Evolutionary conservation across 2,329 filamentous ascomycete genomes (phyloP).

Genomic region (Nemania sp.): DNA sequence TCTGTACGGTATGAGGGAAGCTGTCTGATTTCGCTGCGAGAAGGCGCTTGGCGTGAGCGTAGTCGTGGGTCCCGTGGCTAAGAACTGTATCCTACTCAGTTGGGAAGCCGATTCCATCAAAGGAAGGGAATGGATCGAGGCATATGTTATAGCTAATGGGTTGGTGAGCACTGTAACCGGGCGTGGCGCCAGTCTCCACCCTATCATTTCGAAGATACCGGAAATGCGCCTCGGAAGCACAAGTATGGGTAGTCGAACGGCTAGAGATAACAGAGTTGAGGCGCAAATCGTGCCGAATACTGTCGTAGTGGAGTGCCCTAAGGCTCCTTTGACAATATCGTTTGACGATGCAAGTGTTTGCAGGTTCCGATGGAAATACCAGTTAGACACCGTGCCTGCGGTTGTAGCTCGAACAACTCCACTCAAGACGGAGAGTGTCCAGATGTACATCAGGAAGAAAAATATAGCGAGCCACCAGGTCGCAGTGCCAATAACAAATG

Average conservation of each 20-base stretch:
- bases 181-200: slow-evolving; percentile 80
- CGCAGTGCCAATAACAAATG: slow-evolving; percentile 81
- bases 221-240: slow-evolving; percentile 74
- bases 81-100: slow-evolving; percentile 79
- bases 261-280: slow-evolving; percentile 77
- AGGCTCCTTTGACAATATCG: slow-evolving; percentile 80
- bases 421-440: slow-evolving; percentile 86
- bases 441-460: slow-evolving; percentile 93
- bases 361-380: slow-evolving; percentile 95
- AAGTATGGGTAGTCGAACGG: slow-evolving; percentile 82
- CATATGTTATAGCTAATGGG: slow-evolving; percentile 88
- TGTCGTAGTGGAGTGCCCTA: slow-evolving; percentile 79
- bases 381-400: slow-evolving; percentile 93
- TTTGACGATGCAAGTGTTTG: slow-evolving; percentile 75
- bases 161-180: slow-evolving; percentile 86
- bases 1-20: slow-evolving; percentile 78
- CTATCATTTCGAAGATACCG: slow-evolving; percentile 69
- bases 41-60: slow-evolving; percentile 64
- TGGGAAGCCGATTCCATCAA: slow-evolving; percentile 77
- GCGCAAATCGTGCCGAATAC: slow-evolving; percentile 92
- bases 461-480: slow-evolving; percentile 95
- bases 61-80: slow-evolving; percentile 75
- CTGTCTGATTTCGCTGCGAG: slow-evolving; percentile 46
- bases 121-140: slow-evolving; percentile 88
- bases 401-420: slow-evolving; percentile 90